These are phyloP conservation scores for Cladosporium sp. DNA, from an alignment of 2,329 filamentous ascomycete genomes.

Conservation along the genomic window DNA sequence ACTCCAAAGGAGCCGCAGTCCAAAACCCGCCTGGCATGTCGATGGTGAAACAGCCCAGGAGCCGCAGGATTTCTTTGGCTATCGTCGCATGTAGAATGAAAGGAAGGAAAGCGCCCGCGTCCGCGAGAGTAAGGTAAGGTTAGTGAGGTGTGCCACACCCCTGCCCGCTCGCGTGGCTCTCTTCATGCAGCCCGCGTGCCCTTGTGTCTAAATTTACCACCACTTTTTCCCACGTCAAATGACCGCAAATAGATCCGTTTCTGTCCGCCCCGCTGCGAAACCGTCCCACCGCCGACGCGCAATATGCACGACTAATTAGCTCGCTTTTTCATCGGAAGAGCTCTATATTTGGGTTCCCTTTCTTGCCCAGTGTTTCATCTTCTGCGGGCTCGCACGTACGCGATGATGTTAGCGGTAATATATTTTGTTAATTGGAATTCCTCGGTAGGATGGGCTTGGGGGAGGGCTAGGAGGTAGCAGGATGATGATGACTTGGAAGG, in stretches of 20 bases:
- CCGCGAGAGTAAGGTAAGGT: neutral
- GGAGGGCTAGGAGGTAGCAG: too few relatives aligned
- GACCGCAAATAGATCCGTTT: constrained; percentile 14
- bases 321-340: neutral
- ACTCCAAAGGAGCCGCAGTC: constrained; percentile 3
- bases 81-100: neutral
- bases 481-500: too few relatives aligned
- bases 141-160: constrained; percentile 3
- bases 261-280: neutral
- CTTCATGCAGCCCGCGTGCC: constrained; percentile 4
- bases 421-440: too few relatives aligned
- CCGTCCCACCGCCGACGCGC: too few relatives aligned
- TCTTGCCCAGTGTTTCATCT: constrained; percentile 5
- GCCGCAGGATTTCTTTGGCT: constrained; percentile 8
- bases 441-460: too few relatives aligned
- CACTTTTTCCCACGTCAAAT: neutral
- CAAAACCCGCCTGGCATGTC: neutral
- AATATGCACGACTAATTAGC: constrained; percentile 13
- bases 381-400: constrained; percentile 1
- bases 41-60: constrained; percentile 8
- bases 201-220: constrained; percentile 4
- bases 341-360: constrained; percentile 1
- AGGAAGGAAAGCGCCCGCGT: neutral
- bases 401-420: too few relatives aligned
- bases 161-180: constrained; percentile 9